Percentiles rank a stretch among this genome's conserved stretches.
Conservation (phyloP, 2,329 filamentous ascomycete genomes). For the Neonectria magnoliae region DNA sequence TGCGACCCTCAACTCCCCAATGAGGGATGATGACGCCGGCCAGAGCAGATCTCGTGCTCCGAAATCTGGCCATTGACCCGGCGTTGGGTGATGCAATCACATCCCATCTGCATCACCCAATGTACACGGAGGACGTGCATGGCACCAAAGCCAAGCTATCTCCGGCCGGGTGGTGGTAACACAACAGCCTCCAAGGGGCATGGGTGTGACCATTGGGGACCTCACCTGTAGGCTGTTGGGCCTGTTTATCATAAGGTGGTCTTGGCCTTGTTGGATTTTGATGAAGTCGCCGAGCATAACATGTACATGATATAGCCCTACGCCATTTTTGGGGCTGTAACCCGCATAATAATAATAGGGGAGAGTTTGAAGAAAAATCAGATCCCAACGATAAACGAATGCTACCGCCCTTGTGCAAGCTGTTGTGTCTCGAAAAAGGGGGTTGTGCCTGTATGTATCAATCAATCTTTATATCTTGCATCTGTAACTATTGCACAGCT, state of each 20-base stretch:
- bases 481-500: conserved; percentile 34
- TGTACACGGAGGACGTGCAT: conserved; percentile 29
- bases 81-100: conserved; percentile 31
- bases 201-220: conserved; percentile 30
- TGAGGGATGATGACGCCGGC: conserved; percentile 5
- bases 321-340: conserved; percentile 6
- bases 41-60: conserved; percentile 25
- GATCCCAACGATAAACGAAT: conserved; percentile 5
- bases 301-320: conserved; percentile 12
- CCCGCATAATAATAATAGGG: neutral
- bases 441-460: conserved; percentile 28
- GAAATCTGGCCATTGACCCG: conserved; percentile 36
- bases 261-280: conserved; percentile 2
- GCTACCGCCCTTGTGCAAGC: neutral
- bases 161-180: conserved; percentile 20
- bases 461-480: conserved; percentile 40
- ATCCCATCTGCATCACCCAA: conserved; percentile 32
- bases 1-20: neutral
- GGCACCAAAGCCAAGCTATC: conserved; percentile 17
- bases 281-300: conserved; percentile 21
- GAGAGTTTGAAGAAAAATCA: neutral
- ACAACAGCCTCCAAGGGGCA: conserved; percentile 28
- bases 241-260: conserved; percentile 25
- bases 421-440: conserved; percentile 14
- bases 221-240: conserved; percentile 10